phyloP scores from a whole-genome alignment of 2,329 filamentous ascomycete genomes.

The Thermoascus crustaceus region DNA sequence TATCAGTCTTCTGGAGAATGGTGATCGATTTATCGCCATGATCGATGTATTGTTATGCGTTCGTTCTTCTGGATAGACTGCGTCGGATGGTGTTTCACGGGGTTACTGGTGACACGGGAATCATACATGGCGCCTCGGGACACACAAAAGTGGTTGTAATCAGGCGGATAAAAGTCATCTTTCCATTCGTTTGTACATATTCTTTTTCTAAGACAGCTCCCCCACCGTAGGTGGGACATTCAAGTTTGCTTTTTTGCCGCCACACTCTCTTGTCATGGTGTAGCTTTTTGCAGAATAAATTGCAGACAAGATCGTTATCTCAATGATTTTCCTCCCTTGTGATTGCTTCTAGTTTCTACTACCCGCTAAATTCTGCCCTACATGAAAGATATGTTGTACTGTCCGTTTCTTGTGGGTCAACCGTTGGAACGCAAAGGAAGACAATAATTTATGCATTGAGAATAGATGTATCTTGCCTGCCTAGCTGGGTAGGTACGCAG shows the following conservation, averaged over 20 bases:
- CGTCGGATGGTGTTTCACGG: slow-evolving; percentile 15
- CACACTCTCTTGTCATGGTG: neutral
- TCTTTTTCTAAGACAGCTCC: slow-evolving; percentile 13
- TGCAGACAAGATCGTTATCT: too few species aligned
- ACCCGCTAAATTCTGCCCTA: too few species aligned
- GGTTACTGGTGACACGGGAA: slow-evolving; percentile 4
- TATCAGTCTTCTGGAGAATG: slow-evolving; percentile 11
- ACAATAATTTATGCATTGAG: too few species aligned
- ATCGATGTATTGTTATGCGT: slow-evolving; percentile 11
- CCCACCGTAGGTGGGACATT: neutral
- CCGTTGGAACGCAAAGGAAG: too few species aligned
- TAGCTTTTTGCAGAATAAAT: neutral
- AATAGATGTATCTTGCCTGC: too few species aligned
- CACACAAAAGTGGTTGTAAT: slow-evolving; percentile 18
- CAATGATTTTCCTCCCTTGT: too few species aligned
- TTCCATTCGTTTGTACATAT: slow-evolving; percentile 10
- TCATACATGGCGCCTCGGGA: slow-evolving; percentile 20
- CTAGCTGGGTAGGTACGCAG: too few species aligned
- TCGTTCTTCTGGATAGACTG: slow-evolving; percentile 26
- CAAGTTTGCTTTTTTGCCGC: neutral
- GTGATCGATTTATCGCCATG: slow-evolving; percentile 5
- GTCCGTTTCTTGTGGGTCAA: too few species aligned
- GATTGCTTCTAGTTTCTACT: too few species aligned
- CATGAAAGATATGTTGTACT: too few species aligned
- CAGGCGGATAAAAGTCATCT: slow-evolving; percentile 18